phyloP scores from a whole-genome alignment of 441 rosid genomes.

The Lepidium campestre region DNA sequence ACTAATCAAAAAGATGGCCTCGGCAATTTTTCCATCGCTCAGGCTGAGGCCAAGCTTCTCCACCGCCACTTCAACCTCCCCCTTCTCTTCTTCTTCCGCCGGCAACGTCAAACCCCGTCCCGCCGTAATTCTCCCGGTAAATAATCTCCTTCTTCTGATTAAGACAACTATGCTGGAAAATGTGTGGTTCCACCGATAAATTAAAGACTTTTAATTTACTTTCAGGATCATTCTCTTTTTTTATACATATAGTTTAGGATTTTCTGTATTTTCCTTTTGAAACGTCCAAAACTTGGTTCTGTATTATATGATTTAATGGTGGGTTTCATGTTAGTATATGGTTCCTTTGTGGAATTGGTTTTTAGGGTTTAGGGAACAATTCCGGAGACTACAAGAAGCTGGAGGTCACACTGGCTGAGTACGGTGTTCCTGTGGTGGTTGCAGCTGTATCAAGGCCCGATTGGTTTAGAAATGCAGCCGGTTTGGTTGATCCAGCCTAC shows the following conservation, averaged over 20 bases:
- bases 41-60: constrained; percentile 32
- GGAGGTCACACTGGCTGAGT: constrained; percentile 43
- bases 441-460: constrained; percentile 77
- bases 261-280: background rate
- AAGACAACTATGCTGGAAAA: background rate
- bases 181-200: background rate
- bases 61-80: constrained; percentile 20
- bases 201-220: background rate
- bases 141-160: constrained; percentile 1
- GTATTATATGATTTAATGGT: background rate
- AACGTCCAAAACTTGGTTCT: background rate
- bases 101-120: constrained; percentile 40
- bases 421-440: constrained; percentile 61
- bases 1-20: constrained; percentile 38
- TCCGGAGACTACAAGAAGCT: constrained; percentile 71
- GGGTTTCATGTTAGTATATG: background rate
- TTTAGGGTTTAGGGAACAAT: constrained; percentile 87
- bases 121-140: constrained; percentile 86
- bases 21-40: constrained; percentile 35
- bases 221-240: background rate
- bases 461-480: constrained; percentile 95
- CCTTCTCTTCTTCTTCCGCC: constrained; percentile 19
- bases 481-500: constrained; percentile 76
- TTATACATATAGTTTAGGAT: background rate
- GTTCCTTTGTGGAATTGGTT: background rate